Evolutionary conservation across 1,284 basidiomycete genomes (phyloP).

Genomic region (Leccinum proximum): DNA sequence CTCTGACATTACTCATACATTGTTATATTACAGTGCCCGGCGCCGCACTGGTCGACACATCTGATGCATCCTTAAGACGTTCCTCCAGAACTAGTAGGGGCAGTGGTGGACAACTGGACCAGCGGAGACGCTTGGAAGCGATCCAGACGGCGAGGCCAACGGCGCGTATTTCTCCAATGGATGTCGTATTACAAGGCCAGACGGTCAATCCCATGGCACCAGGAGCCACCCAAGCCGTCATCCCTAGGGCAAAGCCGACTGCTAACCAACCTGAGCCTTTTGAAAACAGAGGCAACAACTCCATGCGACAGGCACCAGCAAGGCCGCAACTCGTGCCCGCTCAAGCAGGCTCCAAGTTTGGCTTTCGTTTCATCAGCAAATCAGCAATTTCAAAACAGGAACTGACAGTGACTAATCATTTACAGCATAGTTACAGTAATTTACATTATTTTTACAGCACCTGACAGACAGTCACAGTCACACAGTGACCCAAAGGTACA

Average conservation of each 20-base stretch:
- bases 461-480: no score
- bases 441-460: no score
- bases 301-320: neutral
- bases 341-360: neutral
- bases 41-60: neutral
- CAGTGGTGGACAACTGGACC: neutral
- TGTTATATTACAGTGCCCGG: neutral
- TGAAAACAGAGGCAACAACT: neutral
- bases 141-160: neutral
- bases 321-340: neutral
- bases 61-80: neutral
- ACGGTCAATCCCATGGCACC: neutral
- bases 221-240: neutral
- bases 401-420: no score
- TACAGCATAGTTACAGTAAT: no score
- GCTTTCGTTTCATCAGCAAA: neutral
- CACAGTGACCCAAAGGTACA: no score
- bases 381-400: no score
- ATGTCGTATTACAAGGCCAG: neutral
- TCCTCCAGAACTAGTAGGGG: neutral
- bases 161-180: neutral
- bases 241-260: neutral
- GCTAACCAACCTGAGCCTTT: neutral
- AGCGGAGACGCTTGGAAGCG: neutral
- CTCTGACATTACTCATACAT: no score